Conservation (phyloP, 164 flowering plant genomes). For the Piper longum region DNA sequence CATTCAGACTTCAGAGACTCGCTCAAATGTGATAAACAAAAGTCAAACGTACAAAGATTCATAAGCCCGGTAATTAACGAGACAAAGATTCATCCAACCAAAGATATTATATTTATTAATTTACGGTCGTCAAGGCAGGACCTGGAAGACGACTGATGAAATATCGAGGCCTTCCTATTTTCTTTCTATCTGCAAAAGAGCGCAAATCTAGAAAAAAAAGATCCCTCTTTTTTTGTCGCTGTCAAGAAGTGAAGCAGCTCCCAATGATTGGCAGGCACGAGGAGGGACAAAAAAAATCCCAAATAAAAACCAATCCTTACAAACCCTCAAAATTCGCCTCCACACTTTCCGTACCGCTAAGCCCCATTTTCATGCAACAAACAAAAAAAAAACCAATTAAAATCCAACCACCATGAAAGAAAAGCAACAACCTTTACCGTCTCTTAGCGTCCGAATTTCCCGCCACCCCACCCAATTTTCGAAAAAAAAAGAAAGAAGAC, state of each 20-base stretch:
- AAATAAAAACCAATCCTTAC: neutral
- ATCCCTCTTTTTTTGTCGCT: neutral
- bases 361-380: neutral
- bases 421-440: neutral
- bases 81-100: neutral
- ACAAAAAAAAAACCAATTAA: neutral
- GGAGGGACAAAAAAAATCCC: neutral
- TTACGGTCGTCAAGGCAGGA: neutral
- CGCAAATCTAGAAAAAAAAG: neutral
- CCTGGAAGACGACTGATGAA: neutral
- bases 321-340: neutral
- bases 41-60: neutral
- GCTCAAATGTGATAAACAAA: neutral
- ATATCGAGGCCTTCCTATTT: neutral
- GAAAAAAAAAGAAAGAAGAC: neutral
- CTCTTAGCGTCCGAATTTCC: neutral
- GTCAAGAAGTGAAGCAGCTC: neutral
- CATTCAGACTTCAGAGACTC: neutral
- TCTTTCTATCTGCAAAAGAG: neutral
- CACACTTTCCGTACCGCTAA: neutral
- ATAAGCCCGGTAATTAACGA: neutral
- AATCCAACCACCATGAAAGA: neutral
- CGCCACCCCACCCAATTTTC: neutral
- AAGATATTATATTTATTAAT: neutral
- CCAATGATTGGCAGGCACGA: neutral